These are phyloP conservation scores for Blastobotrys proliferans DNA, from an alignment of 1,139 yeast species.

Conservation along the genomic window DNA sequence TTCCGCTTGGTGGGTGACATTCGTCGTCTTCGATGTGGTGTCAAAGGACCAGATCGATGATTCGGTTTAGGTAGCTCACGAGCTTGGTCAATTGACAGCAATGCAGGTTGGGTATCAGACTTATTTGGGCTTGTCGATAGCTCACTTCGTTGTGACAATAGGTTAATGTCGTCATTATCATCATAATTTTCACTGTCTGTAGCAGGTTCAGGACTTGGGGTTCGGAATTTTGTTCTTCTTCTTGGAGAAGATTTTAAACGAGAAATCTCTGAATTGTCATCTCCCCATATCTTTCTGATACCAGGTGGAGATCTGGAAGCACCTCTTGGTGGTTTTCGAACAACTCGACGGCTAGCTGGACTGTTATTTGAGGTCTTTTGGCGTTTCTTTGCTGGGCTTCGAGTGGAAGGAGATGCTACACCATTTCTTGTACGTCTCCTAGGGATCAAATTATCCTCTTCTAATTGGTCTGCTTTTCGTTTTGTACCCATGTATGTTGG, in stretches of 20 bases:
- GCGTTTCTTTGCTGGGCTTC: too few relatives aligned
- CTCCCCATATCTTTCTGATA: background rate
- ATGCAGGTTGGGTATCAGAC: background rate
- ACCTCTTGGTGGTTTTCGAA: too few relatives aligned
- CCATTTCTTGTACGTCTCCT: background rate
- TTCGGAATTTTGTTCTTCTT: background rate
- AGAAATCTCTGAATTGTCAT: background rate
- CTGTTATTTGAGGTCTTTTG: background rate
- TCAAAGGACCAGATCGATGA: background rate
- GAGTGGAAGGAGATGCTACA: background rate
- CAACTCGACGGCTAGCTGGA: too few relatives aligned
- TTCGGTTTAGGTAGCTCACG: background rate
- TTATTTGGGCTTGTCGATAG: background rate
- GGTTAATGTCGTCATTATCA: background rate
- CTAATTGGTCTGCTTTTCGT: too few relatives aligned
- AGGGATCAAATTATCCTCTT: background rate
- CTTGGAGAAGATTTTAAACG: background rate
- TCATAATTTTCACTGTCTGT: background rate
- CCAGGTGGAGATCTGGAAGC: too few relatives aligned
- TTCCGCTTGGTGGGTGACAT: slow-evolving; percentile 3
- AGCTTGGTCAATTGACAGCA: background rate
- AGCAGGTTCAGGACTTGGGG: background rate
- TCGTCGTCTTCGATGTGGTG: slow-evolving; percentile 2
- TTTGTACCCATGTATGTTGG: too few relatives aligned
- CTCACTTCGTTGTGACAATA: background rate